Evolutionary conservation across 2,329 filamentous ascomycete species (phyloP), one percentile per base, ranked within the genome.

Genomic region (Akanthomyces lecanii): DNA sequence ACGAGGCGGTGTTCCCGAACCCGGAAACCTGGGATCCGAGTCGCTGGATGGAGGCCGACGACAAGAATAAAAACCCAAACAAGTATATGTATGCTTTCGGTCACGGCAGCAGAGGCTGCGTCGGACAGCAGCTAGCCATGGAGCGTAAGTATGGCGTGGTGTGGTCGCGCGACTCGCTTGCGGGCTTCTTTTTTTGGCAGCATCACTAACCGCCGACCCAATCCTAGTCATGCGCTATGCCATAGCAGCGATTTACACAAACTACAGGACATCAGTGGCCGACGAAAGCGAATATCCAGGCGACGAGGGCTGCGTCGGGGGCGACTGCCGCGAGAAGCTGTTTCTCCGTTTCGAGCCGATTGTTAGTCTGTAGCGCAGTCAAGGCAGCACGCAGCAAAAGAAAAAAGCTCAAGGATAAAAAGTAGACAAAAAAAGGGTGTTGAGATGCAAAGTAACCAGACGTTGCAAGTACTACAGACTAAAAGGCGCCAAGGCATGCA

Each of bases 331-430:
- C 23, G 23, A 55, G 16, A 44, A 28, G 23, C 5, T 44, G 38
- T 28, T n/a, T 42, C 21, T 55, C 1, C 23, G 38, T 2, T 42
- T 44, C 11, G 53, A 44, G 92, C 5, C 14, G 23, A 30, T 44
- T 7, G 1, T 2, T 7, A 18, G 28, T 6, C 6, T 30, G n/a
- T 45, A 21, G 44, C n/a, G n/a, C 18, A 45, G 44, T 10, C 8
- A 45, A 11, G 7, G n/a, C n/a, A 11, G 18, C 44, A 21, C 44
- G 21, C 21, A 18, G n/a, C 16, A 21, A 23, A 45, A 45, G 3
- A 11, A 45, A 45, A 5, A 21, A 21, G 21, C 21, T 21, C 21
- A 21, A 45, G 12, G 48, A 33, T 10, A 16, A 33, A 25, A 48
- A 28, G 21, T 12, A 30, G 4, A 30, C 28, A 30, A 30, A 30